Evolutionary conservation across 2,329 filamentous ascomycete genomes (phyloP).

Genomic region (Kalmusia sp.): DNA sequence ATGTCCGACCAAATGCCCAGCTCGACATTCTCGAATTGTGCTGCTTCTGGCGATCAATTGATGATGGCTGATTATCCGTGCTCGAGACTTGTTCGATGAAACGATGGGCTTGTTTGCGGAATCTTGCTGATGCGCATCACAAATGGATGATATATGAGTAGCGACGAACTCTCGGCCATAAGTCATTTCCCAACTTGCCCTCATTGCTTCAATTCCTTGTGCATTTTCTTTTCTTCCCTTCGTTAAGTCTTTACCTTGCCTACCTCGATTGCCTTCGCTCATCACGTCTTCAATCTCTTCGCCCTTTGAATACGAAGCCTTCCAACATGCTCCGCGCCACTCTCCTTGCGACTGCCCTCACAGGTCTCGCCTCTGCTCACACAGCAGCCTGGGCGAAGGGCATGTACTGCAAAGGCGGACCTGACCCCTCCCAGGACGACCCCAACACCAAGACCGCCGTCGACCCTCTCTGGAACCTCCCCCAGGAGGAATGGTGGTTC

Average conservation of each 20-base stretch:
- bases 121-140: not conserved
- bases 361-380: slow-evolving; percentile 38
- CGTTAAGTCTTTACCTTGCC: not conserved
- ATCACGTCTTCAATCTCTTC: not conserved
- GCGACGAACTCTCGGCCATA: not conserved
- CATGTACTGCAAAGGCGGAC: slow-evolving; percentile 51
- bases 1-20: not conserved
- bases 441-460: slow-evolving; percentile 56
- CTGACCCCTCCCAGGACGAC: slow-evolving; percentile 39
- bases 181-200: not conserved
- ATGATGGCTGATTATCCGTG: not conserved
- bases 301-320: not conserved
- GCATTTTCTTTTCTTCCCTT: not conserved
- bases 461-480: slow-evolving; percentile 56
- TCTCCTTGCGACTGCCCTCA: slow-evolving; percentile 16
- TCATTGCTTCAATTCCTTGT: slow-evolving; percentile 17
- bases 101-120: not conserved
- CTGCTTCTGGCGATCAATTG: not conserved
- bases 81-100: not conserved
- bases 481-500: slow-evolving; percentile 59
- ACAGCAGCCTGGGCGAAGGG: slow-evolving; percentile 48
- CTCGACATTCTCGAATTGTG: not conserved
- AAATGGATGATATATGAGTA: not conserved
- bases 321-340: slow-evolving; percentile 18
- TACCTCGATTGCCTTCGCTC: no score